These are phyloP conservation scores for Penicillium ochrochloron DNA, from an alignment of 495 filamentous ascomycete species.

Conservation along the genomic window DNA sequence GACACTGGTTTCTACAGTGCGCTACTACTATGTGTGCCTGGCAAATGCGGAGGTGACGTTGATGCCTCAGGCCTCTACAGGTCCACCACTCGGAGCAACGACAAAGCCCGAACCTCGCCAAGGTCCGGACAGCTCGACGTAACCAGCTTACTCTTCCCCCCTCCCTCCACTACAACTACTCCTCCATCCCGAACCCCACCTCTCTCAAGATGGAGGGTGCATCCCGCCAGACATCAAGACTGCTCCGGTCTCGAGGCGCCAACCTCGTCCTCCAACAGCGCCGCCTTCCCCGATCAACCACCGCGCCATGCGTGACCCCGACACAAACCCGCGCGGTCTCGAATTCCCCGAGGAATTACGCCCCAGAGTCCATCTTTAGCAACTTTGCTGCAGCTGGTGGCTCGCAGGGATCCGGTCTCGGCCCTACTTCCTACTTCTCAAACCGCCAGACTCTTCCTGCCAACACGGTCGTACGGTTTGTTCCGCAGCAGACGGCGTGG, in stretches of 20 bases:
- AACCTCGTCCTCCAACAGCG: conserved; percentile 30
- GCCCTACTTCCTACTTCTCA: conserved; percentile 58
- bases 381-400: conserved; percentile 28
- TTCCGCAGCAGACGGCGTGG: conserved; percentile 99
- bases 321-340: conserved; percentile 41
- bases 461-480: conserved; percentile 95
- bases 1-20: not conserved
- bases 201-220: conserved; percentile 46
- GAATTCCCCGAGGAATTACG: conserved; percentile 35
- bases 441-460: conserved; percentile 72
- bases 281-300: conserved; percentile 27
- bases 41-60: conserved; percentile 1
- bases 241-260: conserved; percentile 38
- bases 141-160: conserved; percentile 22
- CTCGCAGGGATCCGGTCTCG: conserved; percentile 25
- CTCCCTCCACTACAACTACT: conserved; percentile 9
- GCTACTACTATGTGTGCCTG: conserved; percentile 6
- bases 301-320: conserved; percentile 30
- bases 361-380: conserved; percentile 42
- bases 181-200: not conserved
- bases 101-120: conserved; percentile 23
- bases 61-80: conserved; percentile 35
- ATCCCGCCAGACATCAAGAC: conserved; percentile 43
- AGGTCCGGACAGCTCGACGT: conserved; percentile 21
- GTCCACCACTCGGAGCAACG: conserved; percentile 21